Percentiles rank a stretch among this genome's conserved stretches.
Conservation (phyloP, 345 rosid species). For the Noccaea bulbosa region DNA sequence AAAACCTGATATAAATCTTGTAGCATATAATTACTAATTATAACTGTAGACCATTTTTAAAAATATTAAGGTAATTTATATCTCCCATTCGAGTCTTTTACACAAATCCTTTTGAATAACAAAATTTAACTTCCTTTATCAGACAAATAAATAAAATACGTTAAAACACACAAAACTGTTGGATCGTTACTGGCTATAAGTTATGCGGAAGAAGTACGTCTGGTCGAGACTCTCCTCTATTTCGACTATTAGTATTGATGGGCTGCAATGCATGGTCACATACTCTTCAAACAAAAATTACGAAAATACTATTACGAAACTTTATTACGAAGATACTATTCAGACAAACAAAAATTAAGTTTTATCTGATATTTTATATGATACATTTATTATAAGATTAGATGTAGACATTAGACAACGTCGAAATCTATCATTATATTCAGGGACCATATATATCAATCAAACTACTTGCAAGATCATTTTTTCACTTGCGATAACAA, state of each 20-base stretch:
- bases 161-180: background rate
- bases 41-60: too few species aligned
- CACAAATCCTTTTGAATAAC: too few species aligned
- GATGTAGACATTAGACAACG: conserved; percentile 20
- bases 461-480: background rate
- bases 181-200: conserved; percentile 2
- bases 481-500: background rate
- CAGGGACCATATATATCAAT: conserved; percentile 1
- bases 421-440: background rate
- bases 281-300: too few species aligned
- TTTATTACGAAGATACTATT: background rate
- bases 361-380: background rate
- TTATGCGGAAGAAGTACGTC: background rate
- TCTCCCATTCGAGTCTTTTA: background rate
- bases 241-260: conserved; percentile 16
- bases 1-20: too few species aligned
- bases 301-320: background rate
- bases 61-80: too few species aligned
- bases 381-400: background rate
- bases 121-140: too few species aligned
- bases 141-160: too few species aligned
- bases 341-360: too few species aligned
- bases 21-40: too few species aligned
- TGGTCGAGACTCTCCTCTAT: conserved; percentile 1
- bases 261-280: conserved; percentile 16